These are phyloP conservation scores for Coemansia sp. DNA, from an alignment of 192 early-diverging fungal species.

Conservation along the genomic window DNA sequence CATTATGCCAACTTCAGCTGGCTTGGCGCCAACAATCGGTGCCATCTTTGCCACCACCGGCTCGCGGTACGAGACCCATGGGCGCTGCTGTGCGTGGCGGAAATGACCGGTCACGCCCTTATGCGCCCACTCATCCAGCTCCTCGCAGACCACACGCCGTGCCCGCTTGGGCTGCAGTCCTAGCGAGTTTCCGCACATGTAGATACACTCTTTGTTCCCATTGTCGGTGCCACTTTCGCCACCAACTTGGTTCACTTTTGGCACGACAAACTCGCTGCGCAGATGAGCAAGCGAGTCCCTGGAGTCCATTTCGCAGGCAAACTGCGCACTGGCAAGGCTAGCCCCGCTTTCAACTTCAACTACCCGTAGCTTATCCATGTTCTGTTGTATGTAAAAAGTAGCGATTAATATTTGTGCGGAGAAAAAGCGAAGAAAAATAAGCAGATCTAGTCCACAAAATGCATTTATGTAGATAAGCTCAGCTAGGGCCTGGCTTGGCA, in stretches of 20 bases:
- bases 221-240: slow-evolving; percentile 1
- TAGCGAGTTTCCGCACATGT: slow-evolving; percentile 94
- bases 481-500: neutral
- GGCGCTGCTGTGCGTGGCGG: slow-evolving; percentile 74
- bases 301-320: slow-evolving; percentile 64
- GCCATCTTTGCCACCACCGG: slow-evolving; percentile 70
- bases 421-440: neutral
- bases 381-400: neutral
- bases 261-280: slow-evolving; percentile 72
- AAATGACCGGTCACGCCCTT: slow-evolving; percentile 89
- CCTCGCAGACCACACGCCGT: slow-evolving; percentile 70
- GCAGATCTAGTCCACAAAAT: neutral
- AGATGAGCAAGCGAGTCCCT: slow-evolving; percentile 59
- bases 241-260: slow-evolving; percentile 55
- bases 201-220: slow-evolving; percentile 57
- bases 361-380: slow-evolving; percentile 31
- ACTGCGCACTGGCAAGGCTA: slow-evolving; percentile 30
- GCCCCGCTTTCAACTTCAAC: slow-evolving; percentile 20
- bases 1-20: slow-evolving; percentile 84
- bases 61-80: slow-evolving; percentile 86
- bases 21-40: slow-evolving; percentile 67
- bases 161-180: slow-evolving; percentile 79
- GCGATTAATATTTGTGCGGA: neutral
- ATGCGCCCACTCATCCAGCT: slow-evolving; percentile 86
- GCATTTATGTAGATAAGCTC: neutral